Conservation (phyloP, 192 early-diverging fungal species). For the Rhizophagus sp. region DNA sequence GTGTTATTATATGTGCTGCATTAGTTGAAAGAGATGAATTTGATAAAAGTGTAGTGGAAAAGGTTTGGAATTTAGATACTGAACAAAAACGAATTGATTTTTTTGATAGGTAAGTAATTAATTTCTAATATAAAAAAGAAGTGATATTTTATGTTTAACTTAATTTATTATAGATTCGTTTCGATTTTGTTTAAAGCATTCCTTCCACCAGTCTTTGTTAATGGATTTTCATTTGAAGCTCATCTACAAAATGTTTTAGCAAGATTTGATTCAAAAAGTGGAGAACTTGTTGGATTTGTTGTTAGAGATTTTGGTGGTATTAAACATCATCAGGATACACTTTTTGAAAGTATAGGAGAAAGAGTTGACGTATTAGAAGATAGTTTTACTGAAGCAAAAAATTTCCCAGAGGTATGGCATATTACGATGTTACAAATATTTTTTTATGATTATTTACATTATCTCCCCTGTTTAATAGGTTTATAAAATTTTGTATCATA, state of each 20-base stretch:
- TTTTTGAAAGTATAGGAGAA: constrained; percentile 46
- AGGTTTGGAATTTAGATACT: constrained; percentile 49
- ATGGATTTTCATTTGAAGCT: constrained; percentile 68
- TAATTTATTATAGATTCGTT: constrained; percentile 36
- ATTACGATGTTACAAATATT: neutral
- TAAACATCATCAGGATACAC: constrained; percentile 57
- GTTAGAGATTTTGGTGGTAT: constrained; percentile 72
- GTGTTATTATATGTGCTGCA: constrained; percentile 58
- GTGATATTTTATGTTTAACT: neutral
- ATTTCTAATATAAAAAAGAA: neutral
- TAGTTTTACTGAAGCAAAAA: constrained; percentile 53
- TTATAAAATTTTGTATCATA: constrained; percentile 62
- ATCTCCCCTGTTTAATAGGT: constrained; percentile 38
- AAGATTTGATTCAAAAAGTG: constrained; percentile 51
- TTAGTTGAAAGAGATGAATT: constrained; percentile 48
- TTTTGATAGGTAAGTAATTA: constrained; percentile 37
- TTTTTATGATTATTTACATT: neutral
- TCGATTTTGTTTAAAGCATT: constrained; percentile 56
- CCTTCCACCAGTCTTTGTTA: constrained; percentile 56
- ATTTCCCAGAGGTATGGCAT: constrained; percentile 27
- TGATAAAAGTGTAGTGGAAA: constrained; percentile 43
- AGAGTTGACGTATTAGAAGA: constrained; percentile 56
- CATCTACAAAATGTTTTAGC: constrained; percentile 66
- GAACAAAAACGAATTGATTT: constrained; percentile 46
- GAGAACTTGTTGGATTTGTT: constrained; percentile 57